phyloP scores from a whole-genome alignment of 2,329 filamentous ascomycete species.

The Pseudonectria buxi region DNA sequence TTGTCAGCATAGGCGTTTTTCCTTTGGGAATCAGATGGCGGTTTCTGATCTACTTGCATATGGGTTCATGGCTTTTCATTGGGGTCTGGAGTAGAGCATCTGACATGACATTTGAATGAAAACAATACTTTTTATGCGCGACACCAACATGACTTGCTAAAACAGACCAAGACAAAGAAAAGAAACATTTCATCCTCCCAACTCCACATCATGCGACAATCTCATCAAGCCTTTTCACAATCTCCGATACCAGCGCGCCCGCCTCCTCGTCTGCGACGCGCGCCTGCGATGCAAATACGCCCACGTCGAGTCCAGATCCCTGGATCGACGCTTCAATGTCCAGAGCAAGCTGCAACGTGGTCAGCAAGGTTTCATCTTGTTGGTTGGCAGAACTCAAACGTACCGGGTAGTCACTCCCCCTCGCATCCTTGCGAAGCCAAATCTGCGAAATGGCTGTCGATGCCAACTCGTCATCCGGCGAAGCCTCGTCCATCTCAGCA shows the following conservation, averaged over 20 bases:
- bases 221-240: constrained; percentile 14
- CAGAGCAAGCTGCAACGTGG: constrained; percentile 26
- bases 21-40: too few relatives aligned
- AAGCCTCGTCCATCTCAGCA: constrained; percentile 1
- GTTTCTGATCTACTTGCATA: too few relatives aligned
- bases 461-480: neutral
- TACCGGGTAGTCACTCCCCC: constrained; percentile 23
- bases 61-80: too few relatives aligned
- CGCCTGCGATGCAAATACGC: constrained; percentile 31
- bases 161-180: neutral
- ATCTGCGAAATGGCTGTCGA: constrained; percentile 2
- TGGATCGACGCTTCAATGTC: constrained; percentile 35
- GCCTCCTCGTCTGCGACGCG: constrained; percentile 22
- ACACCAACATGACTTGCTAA: too few relatives aligned
- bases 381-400: constrained; percentile 2
- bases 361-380: too few relatives aligned
- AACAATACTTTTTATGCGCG: too few relatives aligned
- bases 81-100: too few relatives aligned
- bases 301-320: constrained; percentile 28
- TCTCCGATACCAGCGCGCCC: constrained; percentile 15
- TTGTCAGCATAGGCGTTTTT: neutral
- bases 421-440: constrained; percentile 16
- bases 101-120: too few relatives aligned
- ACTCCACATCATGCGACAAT: constrained; percentile 3
- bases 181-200: neutral